Conservation (phyloP, 2,329 filamentous ascomycete genomes). For the Colletotrichum chlorophyti region DNA sequence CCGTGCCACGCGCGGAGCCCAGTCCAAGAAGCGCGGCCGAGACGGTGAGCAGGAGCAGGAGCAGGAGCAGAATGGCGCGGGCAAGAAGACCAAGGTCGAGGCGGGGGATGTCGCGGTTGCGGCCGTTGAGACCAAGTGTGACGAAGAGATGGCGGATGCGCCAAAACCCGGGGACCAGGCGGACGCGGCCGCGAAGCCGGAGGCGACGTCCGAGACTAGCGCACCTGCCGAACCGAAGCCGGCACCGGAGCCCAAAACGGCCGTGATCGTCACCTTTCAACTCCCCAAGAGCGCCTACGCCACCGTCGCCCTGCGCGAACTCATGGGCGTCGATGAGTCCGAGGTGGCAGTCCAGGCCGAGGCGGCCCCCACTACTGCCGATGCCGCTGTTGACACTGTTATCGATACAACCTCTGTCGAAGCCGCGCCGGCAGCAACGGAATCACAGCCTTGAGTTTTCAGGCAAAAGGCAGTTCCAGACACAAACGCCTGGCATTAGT, state of each 20-base stretch:
- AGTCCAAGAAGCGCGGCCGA: conserved; percentile 26
- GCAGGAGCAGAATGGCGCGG: conserved; percentile 30
- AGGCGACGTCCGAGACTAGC: conserved; percentile 25
- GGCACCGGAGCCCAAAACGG: conserved; percentile 57
- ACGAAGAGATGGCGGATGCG: conserved; percentile 10
- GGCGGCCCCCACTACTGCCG: neutral
- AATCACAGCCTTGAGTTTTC: too few relatives aligned
- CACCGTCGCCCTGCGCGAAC: conserved; percentile 80
- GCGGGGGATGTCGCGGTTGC: neutral
- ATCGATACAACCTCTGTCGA: neutral
- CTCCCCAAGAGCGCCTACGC: conserved; percentile 83
- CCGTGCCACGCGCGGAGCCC: conserved; percentile 46
- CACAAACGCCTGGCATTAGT: neutral
- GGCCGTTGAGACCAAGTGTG: neutral
- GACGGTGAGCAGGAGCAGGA: conserved; percentile 26
- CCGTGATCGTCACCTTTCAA: conserved; percentile 76
- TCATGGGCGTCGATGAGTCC: conserved; percentile 61
- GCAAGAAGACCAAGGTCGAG: conserved; percentile 31
- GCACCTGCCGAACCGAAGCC: conserved; percentile 4
- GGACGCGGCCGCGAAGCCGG: conserved; percentile 22
- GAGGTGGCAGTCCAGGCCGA: conserved; percentile 25
- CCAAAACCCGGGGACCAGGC: neutral
- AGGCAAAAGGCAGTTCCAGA: too few relatives aligned
- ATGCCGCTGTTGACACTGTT: neutral
- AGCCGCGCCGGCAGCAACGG: neutral